Evolutionary conservation across 2,329 filamentous ascomycete species (phyloP).

Genomic region (Xylariaceae sp.): DNA sequence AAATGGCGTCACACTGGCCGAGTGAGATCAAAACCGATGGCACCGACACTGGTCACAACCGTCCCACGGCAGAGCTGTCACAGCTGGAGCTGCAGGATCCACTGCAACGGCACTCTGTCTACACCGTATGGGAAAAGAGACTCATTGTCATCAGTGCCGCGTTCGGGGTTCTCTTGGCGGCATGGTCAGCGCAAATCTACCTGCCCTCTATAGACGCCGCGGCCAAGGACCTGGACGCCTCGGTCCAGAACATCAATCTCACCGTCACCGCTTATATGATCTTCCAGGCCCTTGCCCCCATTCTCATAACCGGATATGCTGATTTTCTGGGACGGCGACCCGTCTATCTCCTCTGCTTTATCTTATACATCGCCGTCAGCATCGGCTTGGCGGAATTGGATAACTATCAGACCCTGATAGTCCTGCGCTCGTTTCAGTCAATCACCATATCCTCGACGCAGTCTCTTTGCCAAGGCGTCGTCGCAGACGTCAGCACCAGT

Average conservation of each 20-base stretch:
- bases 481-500: slow-evolving; percentile 54
- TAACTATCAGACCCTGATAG: slow-evolving; percentile 40
- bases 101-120: slow-evolving; percentile 19
- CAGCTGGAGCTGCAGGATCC: slow-evolving; percentile 11
- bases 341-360: slow-evolving; percentile 43
- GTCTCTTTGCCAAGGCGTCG: slow-evolving; percentile 47
- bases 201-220: slow-evolving; percentile 25
- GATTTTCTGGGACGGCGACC: slow-evolving; percentile 44
- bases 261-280: slow-evolving; percentile 44
- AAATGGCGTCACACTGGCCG: background rate
- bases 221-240: slow-evolving; percentile 22
- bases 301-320: slow-evolving; percentile 46
- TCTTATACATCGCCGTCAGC: slow-evolving; percentile 41
- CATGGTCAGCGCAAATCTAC: slow-evolving; percentile 28
- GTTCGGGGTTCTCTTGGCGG: slow-evolving; percentile 25
- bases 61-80: slow-evolving; percentile 9
- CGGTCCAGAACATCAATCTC: slow-evolving; percentile 27
- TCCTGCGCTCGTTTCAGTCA: slow-evolving; percentile 48
- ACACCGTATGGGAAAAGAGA: slow-evolving; percentile 20
- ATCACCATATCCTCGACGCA: slow-evolving; percentile 51
- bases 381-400: slow-evolving; percentile 41
- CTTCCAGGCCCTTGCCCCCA: slow-evolving; percentile 50
- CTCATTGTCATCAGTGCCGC: slow-evolving; percentile 26
- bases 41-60: slow-evolving; percentile 6
- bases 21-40: slow-evolving; percentile 19